Evolutionary conservation across 257 asterid species (phyloP).

Genomic region (Handroanthus guayacan): DNA sequence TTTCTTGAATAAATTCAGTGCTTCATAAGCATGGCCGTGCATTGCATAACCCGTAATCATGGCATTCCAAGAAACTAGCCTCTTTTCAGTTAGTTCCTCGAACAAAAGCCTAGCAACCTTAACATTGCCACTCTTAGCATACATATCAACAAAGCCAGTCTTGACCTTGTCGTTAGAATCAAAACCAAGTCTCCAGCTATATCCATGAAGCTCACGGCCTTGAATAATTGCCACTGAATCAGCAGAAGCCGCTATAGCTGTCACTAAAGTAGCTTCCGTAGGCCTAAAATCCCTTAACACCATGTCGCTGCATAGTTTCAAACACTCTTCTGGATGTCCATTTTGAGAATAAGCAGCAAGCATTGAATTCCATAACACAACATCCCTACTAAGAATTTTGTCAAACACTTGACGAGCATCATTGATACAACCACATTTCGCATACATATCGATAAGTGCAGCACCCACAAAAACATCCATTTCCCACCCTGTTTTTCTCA

Average conservation of each 20-base stretch:
- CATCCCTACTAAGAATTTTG: constrained; percentile 53
- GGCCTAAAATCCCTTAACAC: constrained; percentile 46
- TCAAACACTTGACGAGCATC: constrained; percentile 57
- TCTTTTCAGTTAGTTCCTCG: constrained; percentile 49
- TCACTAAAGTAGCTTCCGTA: constrained; percentile 63
- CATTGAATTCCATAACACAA: constrained; percentile 72
- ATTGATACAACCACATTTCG: constrained; percentile 57
- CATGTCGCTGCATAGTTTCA: constrained; percentile 59
- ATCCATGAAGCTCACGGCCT: constrained; percentile 70
- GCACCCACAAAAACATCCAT: constrained; percentile 69
- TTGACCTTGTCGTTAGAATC: constrained; percentile 54
- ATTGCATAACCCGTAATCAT: constrained; percentile 69
- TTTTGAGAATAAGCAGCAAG: constrained; percentile 64
- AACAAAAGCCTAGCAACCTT: constrained; percentile 55
- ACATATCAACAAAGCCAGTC: constrained; percentile 74
- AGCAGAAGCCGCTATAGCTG: constrained; percentile 62
- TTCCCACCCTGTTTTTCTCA: constrained; percentile 52
- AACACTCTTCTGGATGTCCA: constrained; percentile 58
- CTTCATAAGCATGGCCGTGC: constrained; percentile 67
- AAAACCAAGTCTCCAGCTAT: constrained; percentile 59
- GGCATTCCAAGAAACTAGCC: constrained; percentile 73
- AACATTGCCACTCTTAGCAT: constrained; percentile 62
- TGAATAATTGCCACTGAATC: constrained; percentile 50
- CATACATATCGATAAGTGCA: constrained; percentile 70
- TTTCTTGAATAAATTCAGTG: constrained; percentile 50